Conservation (phyloP, 73 alveolate species). For the Blepharisma stoltei region DNA sequence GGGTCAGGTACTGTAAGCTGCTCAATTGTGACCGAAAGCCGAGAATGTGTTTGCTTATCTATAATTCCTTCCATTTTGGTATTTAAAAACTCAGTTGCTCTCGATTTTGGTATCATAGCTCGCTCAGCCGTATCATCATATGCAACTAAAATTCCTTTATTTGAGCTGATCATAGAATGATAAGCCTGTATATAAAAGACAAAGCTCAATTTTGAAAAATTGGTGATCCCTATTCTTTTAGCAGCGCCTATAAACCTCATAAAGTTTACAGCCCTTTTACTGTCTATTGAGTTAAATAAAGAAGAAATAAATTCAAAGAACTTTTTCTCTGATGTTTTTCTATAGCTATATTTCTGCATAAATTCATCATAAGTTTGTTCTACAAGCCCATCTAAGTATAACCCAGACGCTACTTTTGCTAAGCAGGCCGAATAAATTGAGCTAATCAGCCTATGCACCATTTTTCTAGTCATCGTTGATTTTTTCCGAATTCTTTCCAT, state of each 20-base stretch:
- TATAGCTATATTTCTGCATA: neutral
- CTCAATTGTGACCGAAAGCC: neutral
- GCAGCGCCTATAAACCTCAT: conserved; percentile 13
- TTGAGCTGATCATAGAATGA: neutral
- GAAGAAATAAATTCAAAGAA: conserved; percentile 17
- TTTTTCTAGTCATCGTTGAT: conserved; percentile 9
- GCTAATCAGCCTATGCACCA: conserved; percentile 7
- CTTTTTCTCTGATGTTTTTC: neutral
- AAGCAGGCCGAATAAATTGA: neutral
- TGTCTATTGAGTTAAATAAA: neutral
- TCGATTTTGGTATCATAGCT: neutral
- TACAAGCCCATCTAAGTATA: neutral
- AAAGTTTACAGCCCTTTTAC: conserved; percentile 1
- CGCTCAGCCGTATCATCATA: conserved; percentile 12
- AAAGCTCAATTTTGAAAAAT: neutral
- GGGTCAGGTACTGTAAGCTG: neutral
- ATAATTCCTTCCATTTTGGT: neutral
- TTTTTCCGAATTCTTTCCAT: neutral
- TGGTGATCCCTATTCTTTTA: neutral
- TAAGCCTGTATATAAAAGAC: neutral
- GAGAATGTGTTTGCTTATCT: neutral
- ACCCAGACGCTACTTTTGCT: neutral
- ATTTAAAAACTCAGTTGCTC: neutral
- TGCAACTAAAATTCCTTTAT: neutral
- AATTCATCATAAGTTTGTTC: conserved; percentile 30